Evolutionary conservation across 2,329 filamentous ascomycete genomes (phyloP).

Genomic region (Leptographium galeiforme): DNA sequence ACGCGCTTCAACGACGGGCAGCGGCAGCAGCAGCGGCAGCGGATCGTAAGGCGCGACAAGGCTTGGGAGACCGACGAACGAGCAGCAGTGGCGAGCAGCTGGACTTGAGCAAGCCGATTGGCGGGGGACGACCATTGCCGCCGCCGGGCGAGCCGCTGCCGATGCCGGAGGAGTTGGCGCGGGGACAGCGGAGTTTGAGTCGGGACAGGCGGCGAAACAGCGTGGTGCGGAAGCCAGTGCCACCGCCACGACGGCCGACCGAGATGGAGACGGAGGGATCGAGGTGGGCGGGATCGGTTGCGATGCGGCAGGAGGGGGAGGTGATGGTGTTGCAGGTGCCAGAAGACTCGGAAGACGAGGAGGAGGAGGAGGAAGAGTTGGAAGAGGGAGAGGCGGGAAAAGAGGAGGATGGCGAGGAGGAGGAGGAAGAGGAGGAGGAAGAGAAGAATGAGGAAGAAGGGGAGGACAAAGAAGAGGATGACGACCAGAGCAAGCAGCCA

Average conservation of each 20-base stretch:
- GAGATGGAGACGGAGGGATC: neutral
- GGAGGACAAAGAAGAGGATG: neutral
- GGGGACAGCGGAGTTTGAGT: neutral
- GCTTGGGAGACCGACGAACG: neutral
- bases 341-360: conserved; percentile 7
- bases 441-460: neutral
- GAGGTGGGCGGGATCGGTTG: neutral
- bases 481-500: no score
- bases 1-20: conserved; percentile 32
- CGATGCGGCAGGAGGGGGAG: conserved; percentile 3
- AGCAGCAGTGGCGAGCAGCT: conserved; percentile 16
- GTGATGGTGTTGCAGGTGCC: conserved; percentile 11
- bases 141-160: conserved; percentile 71
- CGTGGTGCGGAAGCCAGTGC: neutral
- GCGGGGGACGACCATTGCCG: conserved; percentile 67
- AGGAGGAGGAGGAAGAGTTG: neutral
- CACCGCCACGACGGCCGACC: neutral
- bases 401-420: neutral
- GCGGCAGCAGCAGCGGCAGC: conserved; percentile 13
- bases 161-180: conserved; percentile 27
- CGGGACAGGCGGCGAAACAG: neutral
- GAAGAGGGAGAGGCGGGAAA: neutral
- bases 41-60: conserved; percentile 2
- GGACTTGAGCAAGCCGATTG: conserved; percentile 56
- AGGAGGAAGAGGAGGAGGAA: neutral